Evolutionary conservation across 2,329 filamentous ascomycete species (phyloP).

Genomic region (Metarhizium sp.): DNA sequence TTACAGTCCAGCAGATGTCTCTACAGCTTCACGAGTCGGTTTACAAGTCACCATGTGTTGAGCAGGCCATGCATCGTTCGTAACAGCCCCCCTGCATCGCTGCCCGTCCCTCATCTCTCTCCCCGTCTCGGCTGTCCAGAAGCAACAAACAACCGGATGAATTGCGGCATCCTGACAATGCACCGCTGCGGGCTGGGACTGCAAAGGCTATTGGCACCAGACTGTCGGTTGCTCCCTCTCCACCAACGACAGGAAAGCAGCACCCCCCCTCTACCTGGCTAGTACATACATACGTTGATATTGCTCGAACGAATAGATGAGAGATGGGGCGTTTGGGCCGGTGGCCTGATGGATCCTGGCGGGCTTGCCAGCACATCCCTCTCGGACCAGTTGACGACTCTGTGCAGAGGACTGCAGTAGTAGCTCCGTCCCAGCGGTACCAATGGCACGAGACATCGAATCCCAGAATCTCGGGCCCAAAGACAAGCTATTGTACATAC

Average conservation of each 20-base stretch:
- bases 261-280: not conserved
- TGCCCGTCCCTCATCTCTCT: not conserved
- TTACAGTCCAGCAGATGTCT: not conserved
- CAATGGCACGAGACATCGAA: not conserved
- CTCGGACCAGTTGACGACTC: not conserved
- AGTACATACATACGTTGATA: not conserved
- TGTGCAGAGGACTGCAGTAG: too few species aligned
- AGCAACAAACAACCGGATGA: not conserved
- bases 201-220: constrained; percentile 10
- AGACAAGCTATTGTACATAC: not conserved
- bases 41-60: not conserved
- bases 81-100: not conserved
- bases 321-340: not conserved
- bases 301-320: too few species aligned
- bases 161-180: not conserved
- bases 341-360: constrained; percentile 1
- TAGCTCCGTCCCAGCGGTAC: not conserved
- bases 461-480: constrained; percentile 5
- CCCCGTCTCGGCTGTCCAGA: not conserved
- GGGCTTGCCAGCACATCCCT: not conserved
- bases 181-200: constrained; percentile 1
- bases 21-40: too few species aligned
- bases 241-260: not conserved
- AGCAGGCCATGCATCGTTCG: not conserved
- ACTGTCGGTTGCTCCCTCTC: constrained; percentile 11